A percentile compares a stretch with the other conserved stretches of the same genome.
phyloP scores from a whole-genome alignment of 345 rosid species.

The Eucalyptus erythrocorys region DNA sequence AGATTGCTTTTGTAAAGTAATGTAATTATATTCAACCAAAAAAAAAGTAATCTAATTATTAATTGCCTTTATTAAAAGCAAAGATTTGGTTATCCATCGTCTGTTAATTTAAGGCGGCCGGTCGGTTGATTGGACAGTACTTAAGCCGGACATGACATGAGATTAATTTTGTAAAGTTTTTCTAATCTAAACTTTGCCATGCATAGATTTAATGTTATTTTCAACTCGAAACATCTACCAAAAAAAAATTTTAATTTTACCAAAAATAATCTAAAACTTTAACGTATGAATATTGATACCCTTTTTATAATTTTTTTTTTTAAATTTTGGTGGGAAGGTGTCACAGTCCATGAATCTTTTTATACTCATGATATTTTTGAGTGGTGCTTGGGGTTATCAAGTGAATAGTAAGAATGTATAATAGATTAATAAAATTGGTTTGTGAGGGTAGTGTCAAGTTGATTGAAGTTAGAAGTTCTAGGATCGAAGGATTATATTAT shows the following conservation, averaged over 20 bases:
- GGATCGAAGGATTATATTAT: too few species aligned
- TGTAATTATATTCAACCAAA: neutral
- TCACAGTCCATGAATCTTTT: too few species aligned
- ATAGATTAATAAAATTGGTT: fast-evolving
- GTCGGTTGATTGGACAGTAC: too few species aligned
- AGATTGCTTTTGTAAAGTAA: neutral
- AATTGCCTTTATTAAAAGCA: neutral
- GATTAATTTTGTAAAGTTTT: too few species aligned
- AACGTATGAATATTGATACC: neutral
- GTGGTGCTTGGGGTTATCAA: fast-evolving
- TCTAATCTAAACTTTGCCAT: neutral
- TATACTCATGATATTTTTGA: too few species aligned
- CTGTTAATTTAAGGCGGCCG: too few species aligned
- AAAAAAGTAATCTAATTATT: neutral
- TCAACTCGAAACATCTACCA: too few species aligned
- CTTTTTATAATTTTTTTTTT: too few species aligned
- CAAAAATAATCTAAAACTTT: neutral
- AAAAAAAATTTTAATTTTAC: too few species aligned
- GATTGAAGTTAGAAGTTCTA: too few species aligned
- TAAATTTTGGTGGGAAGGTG: neutral
- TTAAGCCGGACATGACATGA: too few species aligned
- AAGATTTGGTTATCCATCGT: neutral
- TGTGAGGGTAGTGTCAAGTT: fast-evolving
- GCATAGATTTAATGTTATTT: neutral
- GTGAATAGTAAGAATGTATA: too few species aligned